Base-by-base conservation (phyloP, 2,329 filamentous ascomycete genomes). In the Fusarium equiseti region DNA sequence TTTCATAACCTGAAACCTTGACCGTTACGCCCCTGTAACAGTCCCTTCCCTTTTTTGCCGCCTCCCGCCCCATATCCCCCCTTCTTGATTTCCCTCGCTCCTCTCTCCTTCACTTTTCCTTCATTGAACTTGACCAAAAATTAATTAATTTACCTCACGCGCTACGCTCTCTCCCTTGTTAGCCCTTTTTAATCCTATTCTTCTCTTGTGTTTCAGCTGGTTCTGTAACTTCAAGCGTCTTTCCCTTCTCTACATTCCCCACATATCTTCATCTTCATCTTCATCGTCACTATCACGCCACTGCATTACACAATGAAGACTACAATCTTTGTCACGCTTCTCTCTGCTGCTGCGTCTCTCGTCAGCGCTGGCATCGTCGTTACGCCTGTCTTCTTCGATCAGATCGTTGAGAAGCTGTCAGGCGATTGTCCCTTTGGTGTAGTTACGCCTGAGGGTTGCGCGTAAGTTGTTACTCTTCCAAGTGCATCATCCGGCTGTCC, bases 341-440 rank as follows among this genome's bases (percentile, higher is more conserved):
- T 86, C 48, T 83, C 83, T 57, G 78, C 83, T 29, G 81, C 81
- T 74, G 79, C 80, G 52, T 83, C 85, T 5, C 74, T 87, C 52
- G 85, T 77, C 74, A 83, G 79, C 68, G 87, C 87, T 29, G 86
- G 83, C 59, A 82, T 89, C 51, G 85, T 89, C 75, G 84, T 87
- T 75, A 87, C 85, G 6, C 87, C 87, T 53, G 83, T 89, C 70
- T 79, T 77, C 44, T 63, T 76, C 24, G 79, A 88, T 66, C 86
- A 88, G 76, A 80, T 89, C 35, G 83, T 89, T n/a, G 73, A 79
- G 29, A 85, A 82, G 72, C 71, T 76, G 20, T 38, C 73, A 4
- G 84, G 82, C 29, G 87, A 89, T 75, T 89, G 87, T 75, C 86
- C 83, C 71, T 87, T 85, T 72, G 87, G 87, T 35, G 85, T 87